Conservation (phyloP, 768 basidiomycete species). For the Boletus vermiculosoides region DNA sequence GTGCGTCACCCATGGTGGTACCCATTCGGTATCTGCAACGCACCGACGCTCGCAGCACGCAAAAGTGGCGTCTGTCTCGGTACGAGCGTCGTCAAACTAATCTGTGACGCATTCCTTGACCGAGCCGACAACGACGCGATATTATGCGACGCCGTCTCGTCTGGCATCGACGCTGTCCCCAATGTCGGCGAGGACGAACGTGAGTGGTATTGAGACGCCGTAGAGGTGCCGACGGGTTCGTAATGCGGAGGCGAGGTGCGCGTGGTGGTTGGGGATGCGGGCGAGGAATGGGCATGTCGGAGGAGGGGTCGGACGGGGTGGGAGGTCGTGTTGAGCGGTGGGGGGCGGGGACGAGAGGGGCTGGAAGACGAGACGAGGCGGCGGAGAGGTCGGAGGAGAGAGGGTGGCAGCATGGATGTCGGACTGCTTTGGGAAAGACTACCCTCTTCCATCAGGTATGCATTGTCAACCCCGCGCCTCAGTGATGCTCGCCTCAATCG, state of each 20-base stretch:
- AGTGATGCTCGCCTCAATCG: slow-evolving; percentile 44
- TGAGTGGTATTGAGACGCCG: slow-evolving; percentile 35
- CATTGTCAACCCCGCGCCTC: slow-evolving; percentile 28
- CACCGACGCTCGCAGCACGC: slow-evolving; percentile 32
- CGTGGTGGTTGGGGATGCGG: slow-evolving; percentile 12
- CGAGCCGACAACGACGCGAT: slow-evolving; percentile 47
- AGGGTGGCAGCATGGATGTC: slow-evolving; percentile 21
- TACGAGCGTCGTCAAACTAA: slow-evolving; percentile 54
- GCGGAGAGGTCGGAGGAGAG: slow-evolving; percentile 30
- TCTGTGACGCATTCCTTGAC: slow-evolving; percentile 66
- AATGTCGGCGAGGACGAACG: slow-evolving; percentile 31
- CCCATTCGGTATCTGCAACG: slow-evolving; percentile 16
- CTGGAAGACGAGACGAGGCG: slow-evolving; percentile 24
- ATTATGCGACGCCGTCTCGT: slow-evolving; percentile 28
- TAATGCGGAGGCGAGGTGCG: slow-evolving; percentile 12
- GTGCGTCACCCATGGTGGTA: slow-evolving; percentile 9
- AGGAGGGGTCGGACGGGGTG: slow-evolving; percentile 13
- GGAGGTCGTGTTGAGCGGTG: slow-evolving; percentile 18
- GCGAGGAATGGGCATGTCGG: slow-evolving; percentile 24
- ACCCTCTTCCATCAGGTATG: slow-evolving; percentile 51
- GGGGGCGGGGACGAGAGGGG: slow-evolving; percentile 21
- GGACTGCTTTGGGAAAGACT: slow-evolving; percentile 7
- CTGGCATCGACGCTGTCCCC: slow-evolving; percentile 11
- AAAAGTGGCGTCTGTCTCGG: slow-evolving; percentile 43
- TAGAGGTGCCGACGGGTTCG: slow-evolving; percentile 30